These are phyloP conservation scores for Prunus persica DNA, from an alignment of 306 rosid genomes.

Conservation along the genomic window Prunus_persica_NCBIv2 NC_034016.1:18005001-18005500, in stretches of 20 bases:
- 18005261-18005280: conserved; percentile 72
- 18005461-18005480: conserved; percentile 44
- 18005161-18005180: conserved; percentile 10
- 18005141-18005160: not conserved
- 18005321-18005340: conserved; percentile 75
- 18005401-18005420: conserved; percentile 43
- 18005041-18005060: conserved; percentile 32
- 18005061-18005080: conserved; percentile 22
- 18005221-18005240: conserved; percentile 39
- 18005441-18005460: conserved; percentile 33
- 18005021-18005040: conserved; percentile 45
- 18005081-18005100: conserved; percentile 9
- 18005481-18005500: conserved; percentile 25
- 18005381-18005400: conserved; percentile 17
- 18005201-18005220: conserved; percentile 62
- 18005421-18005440: conserved; percentile 46
- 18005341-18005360: conserved; percentile 53
- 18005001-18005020: conserved; percentile 32
- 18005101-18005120: conserved; percentile 14
- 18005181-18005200: not conserved
- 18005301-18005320: conserved; percentile 68
- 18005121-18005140: not conserved
- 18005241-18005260: conserved; percentile 91
- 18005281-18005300: conserved; percentile 67
- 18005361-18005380: conserved; percentile 24